Evolutionary conservation across 495 filamentous ascomycete genomes (phyloP), one percentile per base, ranked within the genome.

Genomic region (Xylaria nigripes): DNA sequence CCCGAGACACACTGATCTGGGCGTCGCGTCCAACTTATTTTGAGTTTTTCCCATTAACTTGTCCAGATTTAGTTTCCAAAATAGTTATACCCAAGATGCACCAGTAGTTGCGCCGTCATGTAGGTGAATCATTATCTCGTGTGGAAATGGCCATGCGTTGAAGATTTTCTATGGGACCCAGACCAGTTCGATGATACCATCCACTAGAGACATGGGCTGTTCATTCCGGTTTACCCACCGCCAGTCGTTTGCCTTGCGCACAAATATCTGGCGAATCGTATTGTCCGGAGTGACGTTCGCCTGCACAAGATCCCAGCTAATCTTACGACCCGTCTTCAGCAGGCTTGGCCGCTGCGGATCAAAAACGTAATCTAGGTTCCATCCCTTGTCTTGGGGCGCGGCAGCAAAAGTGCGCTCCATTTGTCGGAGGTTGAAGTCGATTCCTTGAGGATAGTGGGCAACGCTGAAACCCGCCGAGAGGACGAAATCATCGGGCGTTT

Each of bases 381-480:
- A 77, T 0, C 72, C 73, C 57, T 72, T 75, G 38, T 77, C 76
- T 64, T 70, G 80, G 43, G 68, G 80, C 61, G 70, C 81, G 58
- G 67, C 75, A 56, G 59, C 73, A 70, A 84, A 85, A 19, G 83
- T 87, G 54, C 79, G 78, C 67, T 87, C 84, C 57, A 81, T 72
- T 60, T 81, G 79, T 57, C 77, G 73, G 45, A 84, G 73, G 68
- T 86, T 78, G 54, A 84, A 78, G 45, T 76, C 69, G 55, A 74
- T 67, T 21, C 75, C 79, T 23, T 76, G 71, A 0, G 81, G 81
- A 61, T 86, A 86, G 55, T 78, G 76, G 38, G 78, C 77, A 22
- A 87, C 71, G 16, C 81, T 84, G 64, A 84, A 85, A 22, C 83
- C 83, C 42, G 83, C 82, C 48, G 81, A 77, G 52, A 87, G 72